Percentiles rank a stretch among this genome's conserved stretches.
Conservation (phyloP, 768 basidiomycete species). For the Xerocomus potaroensis region DNA sequence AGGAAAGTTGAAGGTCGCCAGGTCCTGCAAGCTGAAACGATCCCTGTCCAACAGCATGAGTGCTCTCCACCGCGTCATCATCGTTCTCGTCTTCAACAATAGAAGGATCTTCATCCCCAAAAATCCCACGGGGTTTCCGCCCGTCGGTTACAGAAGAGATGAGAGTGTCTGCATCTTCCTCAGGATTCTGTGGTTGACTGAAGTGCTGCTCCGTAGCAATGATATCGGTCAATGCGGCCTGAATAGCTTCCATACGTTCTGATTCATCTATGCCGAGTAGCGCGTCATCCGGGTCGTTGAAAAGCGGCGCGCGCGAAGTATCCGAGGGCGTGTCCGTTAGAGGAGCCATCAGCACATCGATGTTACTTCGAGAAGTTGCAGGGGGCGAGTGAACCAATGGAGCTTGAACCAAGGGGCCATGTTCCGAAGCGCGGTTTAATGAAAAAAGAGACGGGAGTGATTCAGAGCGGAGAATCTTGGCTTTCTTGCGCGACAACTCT, state of each 20-base stretch:
- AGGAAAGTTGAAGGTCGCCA: slow-evolving; percentile 83
- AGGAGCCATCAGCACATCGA: slow-evolving; percentile 82
- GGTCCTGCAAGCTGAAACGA: slow-evolving; percentile 78
- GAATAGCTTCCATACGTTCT: slow-evolving; percentile 91
- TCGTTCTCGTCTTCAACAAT: slow-evolving; percentile 44
- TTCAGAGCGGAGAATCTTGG: slow-evolving; percentile 32
- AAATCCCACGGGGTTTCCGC: slow-evolving; percentile 29
- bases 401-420: slow-evolving; percentile 17
- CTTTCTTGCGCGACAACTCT: slow-evolving; percentile 5
- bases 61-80: slow-evolving; percentile 25
- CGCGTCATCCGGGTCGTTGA: slow-evolving; percentile 72
- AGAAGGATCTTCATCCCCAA: slow-evolving; percentile 37
- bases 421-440: slow-evolving; percentile 8
- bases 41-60: slow-evolving; percentile 36
- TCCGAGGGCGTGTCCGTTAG: slow-evolving; percentile 47
- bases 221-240: slow-evolving; percentile 93
- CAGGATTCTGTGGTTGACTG: slow-evolving; percentile 14
- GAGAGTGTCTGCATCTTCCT: slow-evolving; percentile 6
- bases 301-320: slow-evolving; percentile 67
- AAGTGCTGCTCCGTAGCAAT: slow-evolving; percentile 75
- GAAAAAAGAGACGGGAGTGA: slow-evolving; percentile 32
- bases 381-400: slow-evolving; percentile 17
- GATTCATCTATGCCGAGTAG: slow-evolving; percentile 57
- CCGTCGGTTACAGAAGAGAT: slow-evolving; percentile 5
- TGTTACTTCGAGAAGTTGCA: slow-evolving; percentile 40